Percentiles rank a stretch among this genome's conserved stretches.
Conservation (phyloP, 495 filamentous ascomycete genomes). For the Aspergillus nidulans region DNA sequence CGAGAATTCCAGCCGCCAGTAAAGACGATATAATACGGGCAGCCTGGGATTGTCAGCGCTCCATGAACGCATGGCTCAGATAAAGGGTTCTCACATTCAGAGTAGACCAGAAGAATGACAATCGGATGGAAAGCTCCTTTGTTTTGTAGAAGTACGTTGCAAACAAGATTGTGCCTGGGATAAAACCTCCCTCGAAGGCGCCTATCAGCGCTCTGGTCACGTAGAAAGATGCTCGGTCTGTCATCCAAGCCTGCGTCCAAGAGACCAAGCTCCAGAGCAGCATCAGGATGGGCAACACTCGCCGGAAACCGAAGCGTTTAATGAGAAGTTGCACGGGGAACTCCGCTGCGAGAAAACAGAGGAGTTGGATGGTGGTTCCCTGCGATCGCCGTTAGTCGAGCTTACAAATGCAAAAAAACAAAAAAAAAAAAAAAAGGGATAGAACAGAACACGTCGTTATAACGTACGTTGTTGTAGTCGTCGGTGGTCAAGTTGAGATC, state of each 20-base stretch:
- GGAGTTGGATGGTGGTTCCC: constrained; percentile 31
- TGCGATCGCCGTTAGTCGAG: background rate
- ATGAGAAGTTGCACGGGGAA: constrained; percentile 33
- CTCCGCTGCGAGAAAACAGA: constrained; percentile 31
- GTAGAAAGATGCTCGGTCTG: constrained; percentile 32
- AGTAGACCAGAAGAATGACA: constrained; percentile 53
- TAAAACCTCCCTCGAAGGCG: constrained; percentile 45
- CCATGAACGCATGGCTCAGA: background rate
- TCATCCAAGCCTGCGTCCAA: constrained; percentile 36
- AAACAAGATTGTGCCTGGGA: constrained; percentile 48
- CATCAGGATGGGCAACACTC: constrained; percentile 31
- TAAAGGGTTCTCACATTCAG: constrained; percentile 30
- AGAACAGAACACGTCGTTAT: too few species aligned
- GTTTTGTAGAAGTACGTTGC: constrained; percentile 52
- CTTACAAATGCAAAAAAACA: too few species aligned
- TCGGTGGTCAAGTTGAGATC: constrained; percentile 50
- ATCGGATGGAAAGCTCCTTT: constrained; percentile 31
- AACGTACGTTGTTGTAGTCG: constrained; percentile 34
- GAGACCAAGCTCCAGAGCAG: constrained; percentile 45
- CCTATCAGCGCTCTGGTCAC: constrained; percentile 30
- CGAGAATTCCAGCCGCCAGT: constrained; percentile 48
- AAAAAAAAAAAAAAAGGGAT: too few species aligned
- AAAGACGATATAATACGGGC: constrained; percentile 50
- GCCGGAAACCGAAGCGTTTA: constrained; percentile 26
- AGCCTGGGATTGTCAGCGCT: constrained; percentile 7